Percentiles rank a stretch among this genome's conserved stretches.
Conservation (phyloP, 306 rosid species). For the Sicyos baderoa region DNA sequence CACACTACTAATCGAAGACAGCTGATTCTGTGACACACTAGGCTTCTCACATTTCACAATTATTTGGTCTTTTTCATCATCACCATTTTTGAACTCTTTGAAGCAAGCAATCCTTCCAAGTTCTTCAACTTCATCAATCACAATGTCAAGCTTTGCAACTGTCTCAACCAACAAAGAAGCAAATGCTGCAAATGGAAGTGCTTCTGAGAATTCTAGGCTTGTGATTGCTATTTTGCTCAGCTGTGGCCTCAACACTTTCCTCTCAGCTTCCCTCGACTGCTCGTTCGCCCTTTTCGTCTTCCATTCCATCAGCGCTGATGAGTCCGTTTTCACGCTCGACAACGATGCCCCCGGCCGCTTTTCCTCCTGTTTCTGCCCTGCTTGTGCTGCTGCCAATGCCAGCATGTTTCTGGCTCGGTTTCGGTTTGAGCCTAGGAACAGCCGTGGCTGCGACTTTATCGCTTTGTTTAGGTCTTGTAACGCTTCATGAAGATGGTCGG, state of each 20-base stretch:
- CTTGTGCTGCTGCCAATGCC: constrained; percentile 59
- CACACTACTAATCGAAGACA: neutral
- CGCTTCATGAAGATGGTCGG: constrained; percentile 90
- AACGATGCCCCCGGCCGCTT: constrained; percentile 37
- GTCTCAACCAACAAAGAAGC: constrained; percentile 91
- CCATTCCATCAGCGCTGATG: constrained; percentile 67
- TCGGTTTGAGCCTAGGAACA: constrained; percentile 71
- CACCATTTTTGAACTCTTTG: constrained; percentile 54
- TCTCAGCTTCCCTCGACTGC: constrained; percentile 29
- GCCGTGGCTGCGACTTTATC: constrained; percentile 84
- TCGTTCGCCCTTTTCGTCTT: constrained; percentile 35
- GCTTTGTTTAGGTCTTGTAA: constrained; percentile 75
- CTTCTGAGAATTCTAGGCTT: constrained; percentile 89
- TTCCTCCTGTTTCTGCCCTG: constrained; percentile 31
- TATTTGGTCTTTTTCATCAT: constrained; percentile 36
- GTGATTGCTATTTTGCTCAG: constrained; percentile 74
- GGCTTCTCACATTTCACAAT: constrained; percentile 52
- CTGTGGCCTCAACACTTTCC: constrained; percentile 62
- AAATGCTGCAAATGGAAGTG: constrained; percentile 93
- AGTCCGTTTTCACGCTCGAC: constrained; percentile 74
- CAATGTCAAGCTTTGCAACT: constrained; percentile 74
- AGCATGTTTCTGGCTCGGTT: constrained; percentile 51
- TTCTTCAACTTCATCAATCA: constrained; percentile 79
- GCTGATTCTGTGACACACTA: constrained; percentile 3
- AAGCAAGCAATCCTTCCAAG: constrained; percentile 68